Evolutionary conservation across 176 grass and related monocot species (phyloP), one percentile per base, ranked within the genome.

Genomic region (Aegilops sharonensis): DNA sequence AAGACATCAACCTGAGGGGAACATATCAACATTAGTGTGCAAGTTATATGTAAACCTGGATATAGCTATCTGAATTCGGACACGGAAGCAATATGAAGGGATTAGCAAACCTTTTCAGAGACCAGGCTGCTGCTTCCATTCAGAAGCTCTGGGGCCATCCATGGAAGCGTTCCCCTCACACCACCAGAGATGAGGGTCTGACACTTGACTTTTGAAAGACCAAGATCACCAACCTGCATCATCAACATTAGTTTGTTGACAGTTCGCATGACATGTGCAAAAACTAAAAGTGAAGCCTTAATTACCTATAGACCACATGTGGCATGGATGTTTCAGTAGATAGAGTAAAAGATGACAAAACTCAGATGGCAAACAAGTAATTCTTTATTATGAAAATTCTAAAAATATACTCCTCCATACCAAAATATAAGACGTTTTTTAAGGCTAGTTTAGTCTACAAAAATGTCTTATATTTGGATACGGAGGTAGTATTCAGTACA

Each of bases 101-200:
- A 74, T 56, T 9, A 89, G 37, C 50, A 39, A 30, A 99, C 97
- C 97, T 99, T 99, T 83, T 99, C 97, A 35, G 94, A 94, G 62
- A 92, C 92, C 82, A 94, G 90, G 64, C 89, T 99, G 43, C 92
- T 94, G 72, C 94, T 93, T 24, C 97, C 97, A 97, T 94, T 90
- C 63, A 99, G 81, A 86, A 97, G 90, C 47, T 99, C 97, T 5
- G 97, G 97, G 64, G 97, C 97, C 90, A 99, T 99, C 92, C 94
- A 99, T 67, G 97, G 97, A 42, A 99, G 79, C 2, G 97, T 97
- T 91, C 97, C 97, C 57, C 94, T 88, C 61, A 99, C 92, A 21
- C 94, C 97, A 75, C 97, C 97, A 48, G 97, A 99, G 47, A 99
- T 97, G 43, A 99, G 85, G 18, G 97, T 99, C 84, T 99, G 90